Conservation (phyloP, 2,329 filamentous ascomycete species). For the Hymenoscyphus scutula region DNA sequence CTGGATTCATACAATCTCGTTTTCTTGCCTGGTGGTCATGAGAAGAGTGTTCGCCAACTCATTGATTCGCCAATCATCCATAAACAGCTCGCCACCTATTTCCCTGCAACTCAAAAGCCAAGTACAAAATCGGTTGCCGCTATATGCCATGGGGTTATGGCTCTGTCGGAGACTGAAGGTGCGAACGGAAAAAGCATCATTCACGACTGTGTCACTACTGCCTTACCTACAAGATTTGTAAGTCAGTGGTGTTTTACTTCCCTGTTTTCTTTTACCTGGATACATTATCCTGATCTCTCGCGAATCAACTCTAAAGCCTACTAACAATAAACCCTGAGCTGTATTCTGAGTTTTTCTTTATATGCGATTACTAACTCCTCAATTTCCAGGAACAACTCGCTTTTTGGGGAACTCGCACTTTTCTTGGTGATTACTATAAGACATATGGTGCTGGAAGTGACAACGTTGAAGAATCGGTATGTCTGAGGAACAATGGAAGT, state of each 20-base stretch:
- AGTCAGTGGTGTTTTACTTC: too few species aligned
- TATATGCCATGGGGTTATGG: constrained; percentile 54
- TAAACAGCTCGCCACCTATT: constrained; percentile 45
- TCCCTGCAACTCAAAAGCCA: constrained; percentile 46
- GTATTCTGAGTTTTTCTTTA: too few species aligned
- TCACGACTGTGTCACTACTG: constrained; percentile 44
- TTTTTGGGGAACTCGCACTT: constrained; percentile 48
- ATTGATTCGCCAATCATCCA: constrained; percentile 49
- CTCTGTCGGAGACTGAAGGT: constrained; percentile 44
- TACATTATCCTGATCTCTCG: too few species aligned
- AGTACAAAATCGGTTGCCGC: constrained; percentile 46
- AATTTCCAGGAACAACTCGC: constrained; percentile 49
- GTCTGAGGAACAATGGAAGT: constrained; percentile 19
- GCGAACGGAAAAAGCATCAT: constrained; percentile 41
- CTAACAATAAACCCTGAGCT: too few species aligned
- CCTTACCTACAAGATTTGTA: constrained; percentile 48
- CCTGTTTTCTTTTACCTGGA: too few species aligned
- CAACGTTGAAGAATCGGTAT: constrained; percentile 47
- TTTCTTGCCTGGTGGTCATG: constrained; percentile 52
- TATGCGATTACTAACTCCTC: too few species aligned
- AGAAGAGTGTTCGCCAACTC: constrained; percentile 50
- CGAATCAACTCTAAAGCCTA: too few species aligned
- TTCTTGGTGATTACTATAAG: constrained; percentile 56
- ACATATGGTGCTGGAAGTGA: constrained; percentile 52
- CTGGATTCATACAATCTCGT: constrained; percentile 48